Percentiles rank a stretch among this genome's conserved stretches.
Evolutionary conservation across 768 basidiomycete species (phyloP).

Genomic region (Sutorius australiensis): DNA sequence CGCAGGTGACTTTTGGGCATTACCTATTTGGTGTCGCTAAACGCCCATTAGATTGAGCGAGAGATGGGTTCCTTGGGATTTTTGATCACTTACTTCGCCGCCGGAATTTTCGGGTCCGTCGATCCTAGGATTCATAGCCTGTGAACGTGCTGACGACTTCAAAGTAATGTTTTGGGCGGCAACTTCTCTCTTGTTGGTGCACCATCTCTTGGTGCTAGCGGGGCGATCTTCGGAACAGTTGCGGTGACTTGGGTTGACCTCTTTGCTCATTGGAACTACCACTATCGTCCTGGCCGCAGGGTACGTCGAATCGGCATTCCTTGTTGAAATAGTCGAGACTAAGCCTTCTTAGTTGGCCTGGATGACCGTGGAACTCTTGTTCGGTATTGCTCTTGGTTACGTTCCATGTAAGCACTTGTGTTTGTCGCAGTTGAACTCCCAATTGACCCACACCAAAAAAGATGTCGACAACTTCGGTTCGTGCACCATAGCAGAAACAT

Average conservation of each 20-base stretch:
- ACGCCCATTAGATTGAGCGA: slow-evolving; percentile 63
- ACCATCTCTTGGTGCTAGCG: slow-evolving; percentile 89
- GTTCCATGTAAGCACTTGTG: slow-evolving; percentile 62
- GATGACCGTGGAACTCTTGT: slow-evolving; percentile 80
- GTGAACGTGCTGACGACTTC: slow-evolving; percentile 1
- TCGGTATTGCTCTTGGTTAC: slow-evolving; percentile 83
- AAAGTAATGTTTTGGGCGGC: slow-evolving; percentile 81
- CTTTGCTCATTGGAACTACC: slow-evolving; percentile 88
- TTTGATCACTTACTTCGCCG: slow-evolving; percentile 79
- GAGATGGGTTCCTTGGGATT: slow-evolving; percentile 91
- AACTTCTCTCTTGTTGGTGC: slow-evolving; percentile 89
- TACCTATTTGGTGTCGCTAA: neutral
- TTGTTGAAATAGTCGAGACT: neutral
- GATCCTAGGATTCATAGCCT: neutral
- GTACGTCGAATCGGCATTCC: slow-evolving; percentile 35
- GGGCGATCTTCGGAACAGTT: slow-evolving; percentile 86
- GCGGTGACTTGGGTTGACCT: slow-evolving; percentile 88
- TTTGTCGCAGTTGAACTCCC: neutral
- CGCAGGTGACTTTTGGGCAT: slow-evolving; percentile 47
- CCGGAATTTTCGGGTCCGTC: slow-evolving; percentile 85
- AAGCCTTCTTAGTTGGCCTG: slow-evolving; percentile 57
- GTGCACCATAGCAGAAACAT: slow-evolving; percentile 15
- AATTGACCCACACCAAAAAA: slow-evolving; percentile 26
- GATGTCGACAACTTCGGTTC: slow-evolving; percentile 89
- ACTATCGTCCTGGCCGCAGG: slow-evolving; percentile 76